A percentile compares a stretch with the other conserved stretches of the same genome.
These are phyloP conservation scores for Coffea eugenioides DNA, from an alignment of 257 asterid species.

Conservation along the genomic window DNA sequence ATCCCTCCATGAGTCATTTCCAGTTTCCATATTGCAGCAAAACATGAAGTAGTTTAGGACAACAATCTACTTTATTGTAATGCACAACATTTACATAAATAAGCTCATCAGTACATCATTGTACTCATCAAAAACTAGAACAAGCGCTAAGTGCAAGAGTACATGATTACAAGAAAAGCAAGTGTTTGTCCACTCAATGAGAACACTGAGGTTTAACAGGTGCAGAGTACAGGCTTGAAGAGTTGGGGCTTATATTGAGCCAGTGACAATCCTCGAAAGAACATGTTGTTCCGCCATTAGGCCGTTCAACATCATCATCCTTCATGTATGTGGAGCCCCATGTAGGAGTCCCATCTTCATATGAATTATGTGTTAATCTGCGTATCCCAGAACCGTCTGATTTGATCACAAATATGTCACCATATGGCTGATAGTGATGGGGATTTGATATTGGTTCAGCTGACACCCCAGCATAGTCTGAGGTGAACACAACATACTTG, in stretches of 20 bases:
- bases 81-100: not conserved
- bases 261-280: conserved; percentile 74
- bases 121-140: too few relatives aligned
- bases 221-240: not conserved
- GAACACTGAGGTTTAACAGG: conserved; percentile 7
- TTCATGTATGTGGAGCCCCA: conserved; percentile 60
- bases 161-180: not conserved
- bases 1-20: not conserved
- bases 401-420: conserved; percentile 68
- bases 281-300: conserved; percentile 50
- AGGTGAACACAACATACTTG: conserved; percentile 59
- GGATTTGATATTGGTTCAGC: conserved; percentile 90
- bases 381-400: conserved; percentile 60
- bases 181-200: not conserved
- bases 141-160: not conserved
- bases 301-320: conserved; percentile 51
- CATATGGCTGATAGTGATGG: conserved; percentile 85
- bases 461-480: conserved; percentile 85
- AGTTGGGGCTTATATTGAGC: conserved; percentile 37
- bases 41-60: not conserved
- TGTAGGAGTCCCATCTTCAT: conserved; percentile 80
- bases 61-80: not conserved
- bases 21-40: not conserved
- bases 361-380: conserved; percentile 74
- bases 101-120: not conserved